A percentile compares a stretch with the other conserved stretches of the same genome.
These are phyloP conservation scores for Fusarium metavorans DNA, from an alignment of 2,329 filamentous ascomycete genomes.

Conservation along the genomic window DNA sequence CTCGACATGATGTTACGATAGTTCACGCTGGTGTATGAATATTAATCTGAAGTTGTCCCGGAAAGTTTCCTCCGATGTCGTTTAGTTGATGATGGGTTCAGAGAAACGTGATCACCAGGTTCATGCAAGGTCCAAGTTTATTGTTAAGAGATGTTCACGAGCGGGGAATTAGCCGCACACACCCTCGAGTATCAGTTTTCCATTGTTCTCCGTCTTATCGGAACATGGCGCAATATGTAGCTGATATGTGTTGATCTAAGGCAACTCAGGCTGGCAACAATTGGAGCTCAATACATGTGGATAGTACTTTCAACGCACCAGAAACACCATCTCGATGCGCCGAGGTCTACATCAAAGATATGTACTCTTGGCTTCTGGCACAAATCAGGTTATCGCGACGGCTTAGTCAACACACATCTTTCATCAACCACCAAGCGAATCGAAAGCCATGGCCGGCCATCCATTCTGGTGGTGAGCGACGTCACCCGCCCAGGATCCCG, in stretches of 20 bases:
- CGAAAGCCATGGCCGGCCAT: constrained; percentile 12
- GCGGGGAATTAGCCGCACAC: background rate
- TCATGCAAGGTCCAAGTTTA: background rate
- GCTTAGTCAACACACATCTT: background rate
- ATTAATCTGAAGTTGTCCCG: background rate
- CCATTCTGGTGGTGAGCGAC: constrained; percentile 29
- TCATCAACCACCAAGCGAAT: background rate
- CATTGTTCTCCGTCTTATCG: background rate
- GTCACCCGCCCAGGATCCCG: constrained; percentile 41
- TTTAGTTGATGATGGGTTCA: background rate
- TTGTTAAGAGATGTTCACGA: background rate
- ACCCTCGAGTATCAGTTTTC: background rate
- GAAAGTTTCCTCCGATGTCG: background rate
- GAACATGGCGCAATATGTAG: background rate
- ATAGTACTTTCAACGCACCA: background rate
- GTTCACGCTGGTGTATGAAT: background rate
- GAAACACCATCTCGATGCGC: background rate
- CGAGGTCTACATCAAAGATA: background rate
- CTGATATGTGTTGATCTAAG: background rate
- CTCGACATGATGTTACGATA: constrained; percentile 8
- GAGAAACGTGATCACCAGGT: background rate
- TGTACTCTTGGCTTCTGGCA: background rate
- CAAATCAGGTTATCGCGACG: background rate
- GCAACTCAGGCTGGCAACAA: background rate
- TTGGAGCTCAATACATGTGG: no score